These are phyloP conservation scores for Drechslera avenae DNA, from an alignment of 2,329 filamentous ascomycete species.

Conservation along the genomic window DNA sequence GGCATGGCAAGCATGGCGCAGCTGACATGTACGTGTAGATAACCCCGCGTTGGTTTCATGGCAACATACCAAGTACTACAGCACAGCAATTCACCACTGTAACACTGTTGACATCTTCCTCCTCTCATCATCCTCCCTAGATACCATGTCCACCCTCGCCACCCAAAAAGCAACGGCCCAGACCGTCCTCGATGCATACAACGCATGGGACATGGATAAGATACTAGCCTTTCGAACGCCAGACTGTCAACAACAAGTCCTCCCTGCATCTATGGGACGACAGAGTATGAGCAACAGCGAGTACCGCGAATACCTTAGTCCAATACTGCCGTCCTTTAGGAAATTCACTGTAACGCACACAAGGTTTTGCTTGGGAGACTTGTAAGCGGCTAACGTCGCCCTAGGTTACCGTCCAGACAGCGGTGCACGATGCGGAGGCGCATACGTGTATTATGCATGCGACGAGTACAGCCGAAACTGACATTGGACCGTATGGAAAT, in stretches of 20 bases:
- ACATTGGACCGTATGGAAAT: conserved; percentile 3
- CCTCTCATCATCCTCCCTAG: neutral
- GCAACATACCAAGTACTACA: no score
- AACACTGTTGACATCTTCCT: neutral
- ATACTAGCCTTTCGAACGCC: conserved; percentile 7
- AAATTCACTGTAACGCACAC: conserved; percentile 9
- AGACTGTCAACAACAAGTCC: conserved; percentile 6
- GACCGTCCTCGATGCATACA: conserved; percentile 9
- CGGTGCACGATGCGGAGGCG: neutral
- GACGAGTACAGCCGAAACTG: conserved; percentile 1
- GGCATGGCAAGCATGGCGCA: no score
- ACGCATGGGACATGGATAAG: conserved; percentile 7
- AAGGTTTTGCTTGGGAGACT: neutral
- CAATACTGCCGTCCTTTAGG: conserved; percentile 1
- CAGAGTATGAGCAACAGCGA: conserved; percentile 6
- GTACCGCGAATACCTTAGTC: conserved; percentile 1
- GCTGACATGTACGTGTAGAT: no score
- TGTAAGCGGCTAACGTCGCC: neutral
- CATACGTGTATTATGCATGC: conserved; percentile 4
- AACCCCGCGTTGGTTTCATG: no score
- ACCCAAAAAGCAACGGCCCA: conserved; percentile 6
- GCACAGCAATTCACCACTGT: neutral
- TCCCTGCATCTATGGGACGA: conserved; percentile 7
- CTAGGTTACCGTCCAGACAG: neutral
- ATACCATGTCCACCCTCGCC: conserved; percentile 1